Percentiles rank a stretch among this genome's conserved stretches.
Evolutionary conservation across 768 basidiomycete species (phyloP).

Genomic region (Pisolithus orientalis): DNA sequence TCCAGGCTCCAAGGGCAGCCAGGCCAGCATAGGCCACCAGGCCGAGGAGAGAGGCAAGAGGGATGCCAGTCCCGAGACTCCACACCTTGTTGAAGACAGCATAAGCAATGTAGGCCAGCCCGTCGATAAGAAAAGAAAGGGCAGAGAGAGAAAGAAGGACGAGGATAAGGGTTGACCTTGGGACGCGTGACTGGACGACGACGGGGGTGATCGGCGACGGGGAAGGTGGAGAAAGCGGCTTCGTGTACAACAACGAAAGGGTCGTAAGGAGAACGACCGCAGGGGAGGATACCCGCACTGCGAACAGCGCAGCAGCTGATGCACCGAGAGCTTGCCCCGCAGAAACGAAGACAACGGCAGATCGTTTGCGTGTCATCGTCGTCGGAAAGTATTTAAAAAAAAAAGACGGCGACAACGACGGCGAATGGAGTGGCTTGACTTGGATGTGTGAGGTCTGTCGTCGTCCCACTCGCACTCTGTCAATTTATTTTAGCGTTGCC

Average conservation of each 20-base stretch:
- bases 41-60: conserved; percentile 62
- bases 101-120: conserved; percentile 60
- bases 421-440: neutral
- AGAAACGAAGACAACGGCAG: conserved; percentile 17
- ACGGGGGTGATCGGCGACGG: conserved; percentile 69
- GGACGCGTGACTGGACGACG: conserved; percentile 64
- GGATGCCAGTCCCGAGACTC: conserved; percentile 57
- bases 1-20: conserved; percentile 72
- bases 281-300: conserved; percentile 63
- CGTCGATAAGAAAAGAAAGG: conserved; percentile 74
- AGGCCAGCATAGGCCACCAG: conserved; percentile 66
- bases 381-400: neutral
- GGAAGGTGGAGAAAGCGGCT: conserved; percentile 36
- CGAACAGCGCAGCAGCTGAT: conserved; percentile 37
- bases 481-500: neutral
- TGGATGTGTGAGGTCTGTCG: neutral
- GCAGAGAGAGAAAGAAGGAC: conserved; percentile 61
- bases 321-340: conserved; percentile 13
- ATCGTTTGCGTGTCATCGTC: conserved; percentile 18
- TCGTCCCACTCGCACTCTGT: conserved; percentile 1
- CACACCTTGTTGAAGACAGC: conserved; percentile 62
- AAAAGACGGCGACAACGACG: neutral
- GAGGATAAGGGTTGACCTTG: conserved; percentile 73
- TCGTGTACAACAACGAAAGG: conserved; percentile 51
- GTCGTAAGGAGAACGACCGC: conserved; percentile 55